phyloP scores from a whole-genome alignment of 176 grass and related monocot genomes.

The Oryza meridionalis region DNA sequence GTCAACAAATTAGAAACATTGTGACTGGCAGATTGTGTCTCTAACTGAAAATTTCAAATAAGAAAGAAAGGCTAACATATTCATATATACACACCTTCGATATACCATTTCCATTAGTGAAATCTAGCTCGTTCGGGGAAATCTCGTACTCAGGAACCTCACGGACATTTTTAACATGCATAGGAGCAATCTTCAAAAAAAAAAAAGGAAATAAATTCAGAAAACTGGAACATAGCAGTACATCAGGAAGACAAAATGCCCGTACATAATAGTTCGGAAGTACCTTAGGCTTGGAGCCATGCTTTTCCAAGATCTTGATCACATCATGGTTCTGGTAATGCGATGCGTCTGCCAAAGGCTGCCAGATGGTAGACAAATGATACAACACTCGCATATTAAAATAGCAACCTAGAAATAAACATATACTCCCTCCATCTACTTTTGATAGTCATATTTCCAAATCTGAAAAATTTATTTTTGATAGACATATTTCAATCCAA shows the following conservation, averaged over 20 bases:
- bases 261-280: neutral
- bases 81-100: constrained; percentile 64
- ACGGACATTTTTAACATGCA: constrained; percentile 69
- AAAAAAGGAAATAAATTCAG: constrained; percentile 38
- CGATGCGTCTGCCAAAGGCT: constrained; percentile 98
- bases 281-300: constrained; percentile 79
- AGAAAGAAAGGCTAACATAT: neutral
- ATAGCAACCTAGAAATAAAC: constrained; percentile 28
- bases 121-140: constrained; percentile 71
- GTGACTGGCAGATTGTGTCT: neutral
- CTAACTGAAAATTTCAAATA: neutral
- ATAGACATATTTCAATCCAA: too few species aligned
- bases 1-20: constrained; percentile 3
- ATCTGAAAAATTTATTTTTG: too few species aligned
- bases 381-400: constrained; percentile 24
- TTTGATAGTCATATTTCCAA: too few species aligned
- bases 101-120: constrained; percentile 61
- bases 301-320: constrained; percentile 90
- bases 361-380: constrained; percentile 40
- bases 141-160: constrained; percentile 98
- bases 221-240: constrained; percentile 41
- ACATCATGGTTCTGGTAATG: constrained; percentile 92
- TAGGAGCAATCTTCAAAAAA: constrained; percentile 72
- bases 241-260: constrained; percentile 31
- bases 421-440: too few species aligned